These are phyloP conservation scores for Paratinospora sagittata DNA, from an alignment of 164 flowering plant genomes.

Conservation along the genomic window DNA sequence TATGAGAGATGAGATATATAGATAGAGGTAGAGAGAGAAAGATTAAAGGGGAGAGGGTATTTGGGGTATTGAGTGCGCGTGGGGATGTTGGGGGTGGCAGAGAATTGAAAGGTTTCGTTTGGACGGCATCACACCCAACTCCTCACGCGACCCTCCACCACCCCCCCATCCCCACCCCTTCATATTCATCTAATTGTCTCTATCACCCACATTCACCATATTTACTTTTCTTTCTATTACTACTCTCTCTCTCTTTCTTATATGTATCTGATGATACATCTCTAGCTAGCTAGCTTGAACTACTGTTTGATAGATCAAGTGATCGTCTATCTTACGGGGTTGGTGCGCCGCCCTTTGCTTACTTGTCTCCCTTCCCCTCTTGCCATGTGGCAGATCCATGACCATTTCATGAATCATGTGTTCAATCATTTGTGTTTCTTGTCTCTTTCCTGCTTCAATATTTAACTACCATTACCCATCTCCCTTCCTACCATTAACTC, in stretches of 20 bases:
- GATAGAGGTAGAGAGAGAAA: too few relatives aligned
- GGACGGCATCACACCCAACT: conserved; percentile 58
- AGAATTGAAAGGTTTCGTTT: conserved; percentile 38
- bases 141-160: conserved; percentile 62
- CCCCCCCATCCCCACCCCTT: too few relatives aligned
- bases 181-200: conserved; percentile 16
- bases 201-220: conserved; percentile 27
- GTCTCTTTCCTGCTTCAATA: background rate
- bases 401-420: conserved; percentile 26
- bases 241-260: background rate
- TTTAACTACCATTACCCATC: too few relatives aligned
- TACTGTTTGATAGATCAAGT: too few relatives aligned
- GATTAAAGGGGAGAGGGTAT: background rate
- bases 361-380: conserved; percentile 19
- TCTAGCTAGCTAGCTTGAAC: too few relatives aligned
- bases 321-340: conserved; percentile 2
- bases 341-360: conserved; percentile 49
- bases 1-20: too few relatives aligned
- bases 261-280: too few relatives aligned
- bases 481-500: too few relatives aligned
- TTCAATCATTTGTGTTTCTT: conserved; percentile 31
- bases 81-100: conserved; percentile 44
- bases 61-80: conserved; percentile 46
- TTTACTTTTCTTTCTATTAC: conserved; percentile 3
- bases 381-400: conserved; percentile 21